Base-by-base conservation (phyloP, 176 grass and related monocot genomes). In the Lolium multiflorum region DNA sequence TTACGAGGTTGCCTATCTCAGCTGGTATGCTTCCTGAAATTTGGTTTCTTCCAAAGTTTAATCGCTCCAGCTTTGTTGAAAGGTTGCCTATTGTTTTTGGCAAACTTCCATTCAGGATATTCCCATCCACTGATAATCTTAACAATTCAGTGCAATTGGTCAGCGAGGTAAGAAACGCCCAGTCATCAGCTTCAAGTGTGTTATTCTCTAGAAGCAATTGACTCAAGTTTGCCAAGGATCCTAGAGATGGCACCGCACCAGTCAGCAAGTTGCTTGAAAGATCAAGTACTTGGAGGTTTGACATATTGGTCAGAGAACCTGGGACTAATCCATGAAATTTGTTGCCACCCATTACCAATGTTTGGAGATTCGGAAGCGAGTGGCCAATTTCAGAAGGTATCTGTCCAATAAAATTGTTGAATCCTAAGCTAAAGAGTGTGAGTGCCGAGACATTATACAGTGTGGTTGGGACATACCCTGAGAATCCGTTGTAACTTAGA, bases 1-100 rank as follows among this genome's bases (percentile, higher is more conserved):
- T 81, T 17, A 68, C 50, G 11, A 90, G 35, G 6, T 83, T 92
- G n/a, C 87, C 82, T 70, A 92, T 84, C 28, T 76, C 83, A 31
- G 28, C 14, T 79, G 88, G 80, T 87, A 92, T 74, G 11, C 0
- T 76, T 77, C 84, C 84, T 0, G 70, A 24, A 7, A 89, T 83
- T 26, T 50, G 73, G 52, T 92, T 92, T 3, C 71, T 31, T 25
- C 81, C 75, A 22, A 92, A 54, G 8, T 62, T 43, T 24, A 92
- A 46, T 60, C 4, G 22, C 37, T 47, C 4, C 1, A 92, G 39
- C 9, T 17, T 44, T 37, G 39, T 60, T 10, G 91, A 87, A 74
- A 92, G 77, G 26, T 78, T 83, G 57, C 58, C 80, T 0, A 92
- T 2, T 8, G 65, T 15, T 35, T 22, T 84, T 20, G 91, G 91